These are phyloP conservation scores for Schizothecium vesticola DNA, from an alignment of 495 filamentous ascomycete genomes.

Conservation along the genomic window DNA sequence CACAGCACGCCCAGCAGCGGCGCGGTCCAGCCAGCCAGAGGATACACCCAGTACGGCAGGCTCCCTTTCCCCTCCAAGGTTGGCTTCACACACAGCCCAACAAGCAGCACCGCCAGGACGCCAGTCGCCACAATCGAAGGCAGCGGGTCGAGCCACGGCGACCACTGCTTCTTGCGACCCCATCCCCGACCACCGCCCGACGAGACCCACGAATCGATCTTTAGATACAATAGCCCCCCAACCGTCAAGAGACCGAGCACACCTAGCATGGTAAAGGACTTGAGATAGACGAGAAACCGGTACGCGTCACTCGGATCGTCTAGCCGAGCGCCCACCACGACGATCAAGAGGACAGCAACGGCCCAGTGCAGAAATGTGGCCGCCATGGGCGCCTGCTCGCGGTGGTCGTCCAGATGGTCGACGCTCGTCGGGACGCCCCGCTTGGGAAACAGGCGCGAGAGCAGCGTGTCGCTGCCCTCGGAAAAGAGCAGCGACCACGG, in stretches of 20 bases:
- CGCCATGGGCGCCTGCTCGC: background rate
- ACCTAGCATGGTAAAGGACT: background rate
- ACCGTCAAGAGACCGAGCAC: background rate
- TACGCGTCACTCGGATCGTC: background rate
- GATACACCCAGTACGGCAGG: background rate
- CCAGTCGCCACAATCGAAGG: background rate
- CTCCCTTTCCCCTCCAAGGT: background rate
- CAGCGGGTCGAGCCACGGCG: background rate
- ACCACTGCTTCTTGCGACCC: background rate
- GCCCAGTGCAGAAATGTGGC: background rate
- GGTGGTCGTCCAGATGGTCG: background rate
- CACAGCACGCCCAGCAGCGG: background rate
- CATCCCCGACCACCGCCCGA: background rate
- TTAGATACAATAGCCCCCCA: background rate
- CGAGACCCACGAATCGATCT: background rate
- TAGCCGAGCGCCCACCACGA: background rate
- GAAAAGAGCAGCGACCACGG: background rate
- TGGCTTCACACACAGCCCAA: background rate
- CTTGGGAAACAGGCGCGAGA: background rate
- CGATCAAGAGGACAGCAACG: background rate
- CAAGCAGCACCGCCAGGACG: background rate
- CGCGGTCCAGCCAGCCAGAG: background rate
- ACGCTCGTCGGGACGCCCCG: too few relatives aligned
- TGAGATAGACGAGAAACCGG: background rate
- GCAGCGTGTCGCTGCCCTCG: background rate